Evolutionary conservation across 768 basidiomycete species (phyloP).

Genomic region (Pholiota molesta): DNA sequence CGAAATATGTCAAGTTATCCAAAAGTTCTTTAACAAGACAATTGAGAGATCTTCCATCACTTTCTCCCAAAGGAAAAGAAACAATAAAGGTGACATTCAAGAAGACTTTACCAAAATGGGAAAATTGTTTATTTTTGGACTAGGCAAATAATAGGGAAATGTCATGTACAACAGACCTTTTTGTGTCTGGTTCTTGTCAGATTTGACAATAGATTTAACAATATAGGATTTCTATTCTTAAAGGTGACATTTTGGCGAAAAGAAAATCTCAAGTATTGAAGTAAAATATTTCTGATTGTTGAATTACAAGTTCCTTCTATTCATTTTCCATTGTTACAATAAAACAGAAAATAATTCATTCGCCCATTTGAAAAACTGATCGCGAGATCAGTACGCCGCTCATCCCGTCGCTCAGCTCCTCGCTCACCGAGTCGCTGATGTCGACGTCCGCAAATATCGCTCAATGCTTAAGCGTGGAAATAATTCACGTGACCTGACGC

Average conservation of each 20-base stretch:
- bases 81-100: neutral
- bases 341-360: neutral
- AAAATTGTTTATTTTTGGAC: neutral
- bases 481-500: too few species aligned
- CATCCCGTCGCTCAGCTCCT: neutral
- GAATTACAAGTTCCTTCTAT: neutral
- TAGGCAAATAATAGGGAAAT: neutral
- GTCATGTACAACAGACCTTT: neutral
- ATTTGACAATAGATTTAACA: neutral
- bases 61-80: neutral
- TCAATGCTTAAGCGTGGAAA: too few species aligned
- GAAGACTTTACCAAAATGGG: neutral
- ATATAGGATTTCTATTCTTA: neutral
- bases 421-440: neutral
- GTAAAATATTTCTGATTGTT: neutral
- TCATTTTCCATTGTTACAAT: neutral
- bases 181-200: neutral
- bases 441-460: too few species aligned
- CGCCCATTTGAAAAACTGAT: neutral
- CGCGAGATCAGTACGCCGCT: neutral
- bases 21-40: neutral
- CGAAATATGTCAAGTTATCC: neutral
- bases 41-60: neutral
- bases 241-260: neutral
- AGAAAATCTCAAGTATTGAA: neutral